Conservation (phyloP, 768 basidiomycete species). For the Pleurotus eryngii region DNA sequence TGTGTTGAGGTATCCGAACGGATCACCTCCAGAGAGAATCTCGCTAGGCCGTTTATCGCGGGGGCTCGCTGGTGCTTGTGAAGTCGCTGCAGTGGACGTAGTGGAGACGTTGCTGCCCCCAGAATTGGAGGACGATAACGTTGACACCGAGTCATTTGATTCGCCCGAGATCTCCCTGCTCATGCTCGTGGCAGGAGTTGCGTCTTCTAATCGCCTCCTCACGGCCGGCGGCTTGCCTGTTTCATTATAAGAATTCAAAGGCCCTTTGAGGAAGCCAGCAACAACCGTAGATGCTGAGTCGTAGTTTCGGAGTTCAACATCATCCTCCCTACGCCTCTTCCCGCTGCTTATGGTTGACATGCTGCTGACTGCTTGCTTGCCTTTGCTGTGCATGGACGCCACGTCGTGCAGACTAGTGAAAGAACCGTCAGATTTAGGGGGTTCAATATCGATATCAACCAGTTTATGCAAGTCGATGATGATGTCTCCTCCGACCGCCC, state of each 20-base stretch:
- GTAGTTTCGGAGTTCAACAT: conserved; percentile 47
- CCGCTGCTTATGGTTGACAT: conserved; percentile 20
- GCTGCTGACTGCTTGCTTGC: conserved; percentile 35
- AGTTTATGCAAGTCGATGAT: conserved; percentile 78
- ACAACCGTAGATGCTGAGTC: conserved; percentile 54
- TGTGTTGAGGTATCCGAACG: conserved; percentile 55
- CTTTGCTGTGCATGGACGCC: conserved; percentile 48
- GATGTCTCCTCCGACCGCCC: conserved; percentile 84
- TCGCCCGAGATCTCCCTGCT: not conserved
- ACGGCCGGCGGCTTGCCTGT: conserved; percentile 30
- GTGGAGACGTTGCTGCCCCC: not conserved
- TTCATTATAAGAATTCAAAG: conserved; percentile 10
- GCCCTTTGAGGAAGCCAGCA: conserved; percentile 41
- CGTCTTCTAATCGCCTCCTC: conserved; percentile 23
- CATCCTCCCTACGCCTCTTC: conserved; percentile 59
- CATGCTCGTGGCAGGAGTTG: conserved; percentile 1
- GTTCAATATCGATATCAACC: conserved; percentile 64
- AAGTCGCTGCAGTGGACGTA: not conserved
- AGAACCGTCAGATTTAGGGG: conserved; percentile 47
- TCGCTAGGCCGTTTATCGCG: conserved; percentile 2
- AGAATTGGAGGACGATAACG: conserved; percentile 4
- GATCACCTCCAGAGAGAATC: conserved; percentile 36
- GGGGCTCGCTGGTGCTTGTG: not conserved
- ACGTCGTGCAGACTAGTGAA: conserved; percentile 64
- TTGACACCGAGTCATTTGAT: conserved; percentile 10